Evolutionary conservation across 2,329 filamentous ascomycete species (phyloP), one percentile per base, ranked within the genome.

Genomic region (Apiospora kogelbergensis): DNA sequence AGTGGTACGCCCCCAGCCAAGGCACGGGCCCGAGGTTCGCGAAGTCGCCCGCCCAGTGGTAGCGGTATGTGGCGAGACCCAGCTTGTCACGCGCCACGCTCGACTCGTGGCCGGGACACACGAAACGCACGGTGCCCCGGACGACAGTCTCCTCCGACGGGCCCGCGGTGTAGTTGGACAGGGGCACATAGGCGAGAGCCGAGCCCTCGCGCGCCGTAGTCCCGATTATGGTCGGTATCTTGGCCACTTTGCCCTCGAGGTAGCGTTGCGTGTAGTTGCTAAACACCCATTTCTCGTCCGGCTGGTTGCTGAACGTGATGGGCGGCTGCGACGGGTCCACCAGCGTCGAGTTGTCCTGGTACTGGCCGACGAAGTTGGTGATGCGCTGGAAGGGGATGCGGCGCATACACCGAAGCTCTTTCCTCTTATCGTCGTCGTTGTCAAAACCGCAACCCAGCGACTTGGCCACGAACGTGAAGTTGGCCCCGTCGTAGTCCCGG

Each of bases 1-100:
- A 76, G 69, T 84, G 82, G 66, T 81, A 84, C 1, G 81, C 81
- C 6, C 82, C 82, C 60, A 83, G 75, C 80, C 81, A 84, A 2
- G 74, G 69, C 33, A 74, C 73, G 0, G 78, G 78, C 17, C 78
- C 77, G 65, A 83, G 77, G 69, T 84, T 83, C 24, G 79, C 74
- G 71, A 81, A 84, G 67, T 80, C 80, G 65, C 81, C 81, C 3
- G 76, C 76, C 70, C 81, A 82, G 63, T 78, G 74, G 72, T 81
- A 83, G 24, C 81, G 80, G 71, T 79, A 83, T 0, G 76, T 70
- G 11, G 42, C 68, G 6, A 37, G 41, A 20, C 75, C 75, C 40
- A 73, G 69, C 15, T 65, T 71, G 72, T 74, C 41, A 67, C 73
- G 42, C 73, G 77, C 30, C 22, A 37, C 22, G 42, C 41, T 66